Percentiles rank a stretch among this genome's conserved stretches.
Evolutionary conservation across 805 yeast genomes (phyloP).

Genomic region (Scheffersomyces stipitis): DNA sequence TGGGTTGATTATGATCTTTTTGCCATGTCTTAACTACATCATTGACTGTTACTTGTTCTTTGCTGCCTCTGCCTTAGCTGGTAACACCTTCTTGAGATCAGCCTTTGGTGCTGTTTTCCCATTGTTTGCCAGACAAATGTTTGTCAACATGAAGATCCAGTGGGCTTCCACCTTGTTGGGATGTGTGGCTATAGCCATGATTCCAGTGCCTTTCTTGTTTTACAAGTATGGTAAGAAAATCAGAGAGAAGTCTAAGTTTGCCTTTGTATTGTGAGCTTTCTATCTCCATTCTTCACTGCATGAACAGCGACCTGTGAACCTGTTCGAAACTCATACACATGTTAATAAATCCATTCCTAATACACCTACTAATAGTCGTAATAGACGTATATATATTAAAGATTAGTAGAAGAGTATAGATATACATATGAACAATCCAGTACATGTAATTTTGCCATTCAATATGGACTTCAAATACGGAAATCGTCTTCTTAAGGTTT

Average conservation of each 20-base stretch:
- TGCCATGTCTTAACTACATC: constrained; percentile 58
- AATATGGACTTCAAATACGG: too few relatives aligned
- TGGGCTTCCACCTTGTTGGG: constrained; percentile 61
- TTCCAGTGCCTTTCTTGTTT: constrained; percentile 59
- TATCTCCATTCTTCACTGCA: too few relatives aligned
- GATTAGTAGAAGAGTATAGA: too few relatives aligned
- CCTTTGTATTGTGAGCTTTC: constrained; percentile 11
- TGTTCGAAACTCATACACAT: too few relatives aligned
- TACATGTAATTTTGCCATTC: too few relatives aligned
- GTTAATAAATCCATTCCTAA: too few relatives aligned
- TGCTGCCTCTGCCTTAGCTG: constrained; percentile 67
- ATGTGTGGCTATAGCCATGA: constrained; percentile 47
- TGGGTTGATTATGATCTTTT: constrained; percentile 58
- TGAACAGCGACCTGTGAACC: too few relatives aligned
- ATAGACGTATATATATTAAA: too few relatives aligned
- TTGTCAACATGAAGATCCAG: constrained; percentile 45
- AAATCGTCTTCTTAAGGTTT: too few relatives aligned
- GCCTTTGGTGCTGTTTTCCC: constrained; percentile 64
- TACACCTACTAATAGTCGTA: too few relatives aligned
- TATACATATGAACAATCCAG: too few relatives aligned
- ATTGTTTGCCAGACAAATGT: constrained; percentile 54
- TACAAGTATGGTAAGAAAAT: constrained; percentile 42
- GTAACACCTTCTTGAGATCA: constrained; percentile 59
- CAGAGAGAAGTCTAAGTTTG: constrained; percentile 18
- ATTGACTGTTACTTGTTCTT: constrained; percentile 58